phyloP scores from a whole-genome alignment of 2,329 filamentous ascomycete genomes.

The Phyllosticta citrichinensis region DNA sequence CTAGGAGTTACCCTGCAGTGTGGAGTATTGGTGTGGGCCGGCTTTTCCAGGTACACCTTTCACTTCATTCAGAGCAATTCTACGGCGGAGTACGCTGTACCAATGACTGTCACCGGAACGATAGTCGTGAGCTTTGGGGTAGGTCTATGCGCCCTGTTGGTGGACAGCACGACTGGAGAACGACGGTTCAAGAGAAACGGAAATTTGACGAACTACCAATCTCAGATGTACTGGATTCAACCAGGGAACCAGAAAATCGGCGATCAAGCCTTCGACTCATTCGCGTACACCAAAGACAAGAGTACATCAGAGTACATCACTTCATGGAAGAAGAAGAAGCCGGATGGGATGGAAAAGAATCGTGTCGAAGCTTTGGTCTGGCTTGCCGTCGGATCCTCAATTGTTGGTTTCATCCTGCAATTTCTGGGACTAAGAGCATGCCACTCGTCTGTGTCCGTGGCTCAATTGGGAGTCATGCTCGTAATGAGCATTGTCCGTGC shows the following conservation, averaged over 20 bases:
- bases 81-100: background rate
- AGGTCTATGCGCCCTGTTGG: background rate
- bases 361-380: background rate
- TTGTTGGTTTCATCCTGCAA: slow-evolving; percentile 28
- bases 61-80: background rate
- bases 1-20: background rate
- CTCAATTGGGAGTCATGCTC: slow-evolving; percentile 26
- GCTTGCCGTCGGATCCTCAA: slow-evolving; percentile 16
- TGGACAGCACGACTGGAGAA: background rate
- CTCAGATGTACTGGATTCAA: slow-evolving; percentile 28
- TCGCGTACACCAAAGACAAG: slow-evolving; percentile 13
- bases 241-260: slow-evolving; percentile 28
- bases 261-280: slow-evolving; percentile 30
- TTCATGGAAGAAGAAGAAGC: slow-evolving; percentile 17
- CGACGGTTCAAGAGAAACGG: background rate
- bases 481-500: slow-evolving; percentile 29
- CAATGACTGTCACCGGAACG: background rate
- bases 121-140: background rate
- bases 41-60: background rate
- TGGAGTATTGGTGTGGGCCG: background rate
- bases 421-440: slow-evolving; percentile 31
- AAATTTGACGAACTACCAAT: slow-evolving; percentile 16
- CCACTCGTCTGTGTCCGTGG: slow-evolving; percentile 27
- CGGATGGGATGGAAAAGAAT: background rate
- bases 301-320: background rate